A percentile compares a stretch with the other conserved stretches of the same genome.
phyloP scores from a whole-genome alignment of 208 protist species.

The Crithidia sp. region DNA sequence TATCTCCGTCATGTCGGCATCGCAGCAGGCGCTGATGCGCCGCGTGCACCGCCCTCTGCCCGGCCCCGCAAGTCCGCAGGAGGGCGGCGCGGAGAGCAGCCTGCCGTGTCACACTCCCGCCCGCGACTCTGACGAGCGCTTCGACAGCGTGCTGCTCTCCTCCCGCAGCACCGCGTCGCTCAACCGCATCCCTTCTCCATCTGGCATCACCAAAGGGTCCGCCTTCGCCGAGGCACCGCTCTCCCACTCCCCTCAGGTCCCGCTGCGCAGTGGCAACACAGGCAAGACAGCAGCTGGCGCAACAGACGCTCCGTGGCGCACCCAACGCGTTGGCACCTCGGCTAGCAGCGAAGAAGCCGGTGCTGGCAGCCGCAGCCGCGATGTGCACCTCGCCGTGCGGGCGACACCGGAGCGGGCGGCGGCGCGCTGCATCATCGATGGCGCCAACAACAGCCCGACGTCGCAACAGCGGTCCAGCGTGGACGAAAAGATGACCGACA shows the following conservation, averaged over 20 bases:
- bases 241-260: background rate
- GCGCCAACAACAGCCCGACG: background rate
- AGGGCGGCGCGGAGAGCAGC: background rate
- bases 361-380: background rate
- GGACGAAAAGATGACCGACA: background rate
- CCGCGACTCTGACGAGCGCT: background rate
- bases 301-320: background rate
- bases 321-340: background rate
- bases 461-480: background rate
- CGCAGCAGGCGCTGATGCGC: constrained; percentile 4
- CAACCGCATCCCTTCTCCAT: constrained; percentile 5
- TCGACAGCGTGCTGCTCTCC: constrained; percentile 15
- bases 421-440: background rate
- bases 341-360: background rate
- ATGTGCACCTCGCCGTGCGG: background rate
- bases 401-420: constrained; percentile 5
- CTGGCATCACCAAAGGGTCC: background rate
- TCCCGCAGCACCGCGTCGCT: constrained; percentile 15
- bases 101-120: background rate
- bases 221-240: constrained; percentile 3
- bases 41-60: background rate
- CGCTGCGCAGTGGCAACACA: background rate
- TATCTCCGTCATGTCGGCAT: constrained; percentile 8
- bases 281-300: background rate
- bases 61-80: background rate